Evolutionary conservation across 148 eudicot species (phyloP).

Genomic region (Limonium bicolor): DNA sequence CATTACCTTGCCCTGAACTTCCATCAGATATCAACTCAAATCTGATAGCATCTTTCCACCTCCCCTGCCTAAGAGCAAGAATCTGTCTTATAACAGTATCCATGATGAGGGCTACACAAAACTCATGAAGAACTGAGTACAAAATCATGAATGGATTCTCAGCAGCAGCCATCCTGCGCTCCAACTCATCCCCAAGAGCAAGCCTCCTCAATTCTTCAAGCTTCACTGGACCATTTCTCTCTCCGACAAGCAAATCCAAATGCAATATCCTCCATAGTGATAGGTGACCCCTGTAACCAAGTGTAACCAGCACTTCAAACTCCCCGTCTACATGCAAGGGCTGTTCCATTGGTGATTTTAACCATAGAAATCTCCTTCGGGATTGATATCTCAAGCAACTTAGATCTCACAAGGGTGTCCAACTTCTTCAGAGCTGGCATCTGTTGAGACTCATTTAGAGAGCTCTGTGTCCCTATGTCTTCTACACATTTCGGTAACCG

Average conservation of each 20-base stretch:
- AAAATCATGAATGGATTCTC: slow-evolving; percentile 68
- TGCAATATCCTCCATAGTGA: slow-evolving; percentile 97
- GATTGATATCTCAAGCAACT: slow-evolving; percentile 64
- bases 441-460: slow-evolving; percentile 60
- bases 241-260: slow-evolving; percentile 97
- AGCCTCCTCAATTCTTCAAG: slow-evolving; percentile 67
- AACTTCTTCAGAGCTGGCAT: slow-evolving; percentile 77
- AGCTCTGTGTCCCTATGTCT: slow-evolving; percentile 72
- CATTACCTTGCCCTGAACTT: slow-evolving; percentile 33
- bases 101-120: slow-evolving; percentile 85
- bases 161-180: slow-evolving; percentile 95
- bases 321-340: slow-evolving; percentile 82
- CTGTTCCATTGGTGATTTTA: slow-evolving; percentile 82
- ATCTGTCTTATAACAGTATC: slow-evolving; percentile 93
- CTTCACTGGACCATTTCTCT: slow-evolving; percentile 71
- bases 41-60: slow-evolving; percentile 96
- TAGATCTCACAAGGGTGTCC: slow-evolving; percentile 77
- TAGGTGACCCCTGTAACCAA: slow-evolving; percentile 94
- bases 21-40: slow-evolving; percentile 87
- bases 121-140: slow-evolving; percentile 85
- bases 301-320: slow-evolving; percentile 86
- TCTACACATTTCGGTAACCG: slow-evolving; percentile 93
- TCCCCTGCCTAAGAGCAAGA: slow-evolving; percentile 62
- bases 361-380: slow-evolving; percentile 76
- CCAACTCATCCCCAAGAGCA: slow-evolving; percentile 91